Evolutionary conservation across 805 yeast genomes (phyloP).

Genomic region (Saturnispora silvae): DNA sequence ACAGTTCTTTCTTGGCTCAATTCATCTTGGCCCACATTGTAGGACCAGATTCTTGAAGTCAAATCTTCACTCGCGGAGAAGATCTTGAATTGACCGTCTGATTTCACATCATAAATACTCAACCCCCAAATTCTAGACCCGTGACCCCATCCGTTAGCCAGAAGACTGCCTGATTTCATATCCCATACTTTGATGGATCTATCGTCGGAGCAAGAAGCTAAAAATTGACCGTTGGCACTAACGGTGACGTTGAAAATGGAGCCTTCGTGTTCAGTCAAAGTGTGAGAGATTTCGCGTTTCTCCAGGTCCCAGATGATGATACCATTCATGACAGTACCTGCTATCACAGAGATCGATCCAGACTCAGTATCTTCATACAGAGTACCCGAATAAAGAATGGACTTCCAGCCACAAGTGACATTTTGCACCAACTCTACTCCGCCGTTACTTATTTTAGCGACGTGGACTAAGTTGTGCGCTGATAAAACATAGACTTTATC

Average conservation of each 20-base stretch:
- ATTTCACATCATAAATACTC: conserved; percentile 35
- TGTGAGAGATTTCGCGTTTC: conserved; percentile 34
- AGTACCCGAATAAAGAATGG: conserved; percentile 82
- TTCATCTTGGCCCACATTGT: conserved; percentile 21
- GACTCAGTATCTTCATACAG: conserved; percentile 35
- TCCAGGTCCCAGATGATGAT: conserved; percentile 65
- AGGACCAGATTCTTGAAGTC: conserved; percentile 70
- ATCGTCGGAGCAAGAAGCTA: conserved; percentile 88
- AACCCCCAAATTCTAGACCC: conserved; percentile 88
- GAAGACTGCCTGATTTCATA: conserved; percentile 40
- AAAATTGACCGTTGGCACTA: conserved; percentile 40
- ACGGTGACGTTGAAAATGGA: conserved; percentile 75
- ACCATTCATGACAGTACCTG: conserved; percentile 93
- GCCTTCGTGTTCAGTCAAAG: conserved; percentile 74
- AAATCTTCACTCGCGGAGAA: conserved; percentile 82
- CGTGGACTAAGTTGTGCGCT: conserved; percentile 64
- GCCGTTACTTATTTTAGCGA: conserved; percentile 20
- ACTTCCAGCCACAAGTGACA: conserved; percentile 52
- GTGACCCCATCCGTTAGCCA: conserved; percentile 94
- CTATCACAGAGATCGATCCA: conserved; percentile 45
- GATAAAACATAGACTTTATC: conserved; percentile 45
- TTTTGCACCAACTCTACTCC: conserved; percentile 22
- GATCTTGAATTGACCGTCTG: conserved; percentile 23
- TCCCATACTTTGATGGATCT: conserved; percentile 76
- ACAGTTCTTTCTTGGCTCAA: conserved; percentile 37